Evolutionary conservation across 495 filamentous ascomycete genomes (phyloP), one percentile per base, ranked within the genome.

Genomic region (Aspergillus asperescens): DNA sequence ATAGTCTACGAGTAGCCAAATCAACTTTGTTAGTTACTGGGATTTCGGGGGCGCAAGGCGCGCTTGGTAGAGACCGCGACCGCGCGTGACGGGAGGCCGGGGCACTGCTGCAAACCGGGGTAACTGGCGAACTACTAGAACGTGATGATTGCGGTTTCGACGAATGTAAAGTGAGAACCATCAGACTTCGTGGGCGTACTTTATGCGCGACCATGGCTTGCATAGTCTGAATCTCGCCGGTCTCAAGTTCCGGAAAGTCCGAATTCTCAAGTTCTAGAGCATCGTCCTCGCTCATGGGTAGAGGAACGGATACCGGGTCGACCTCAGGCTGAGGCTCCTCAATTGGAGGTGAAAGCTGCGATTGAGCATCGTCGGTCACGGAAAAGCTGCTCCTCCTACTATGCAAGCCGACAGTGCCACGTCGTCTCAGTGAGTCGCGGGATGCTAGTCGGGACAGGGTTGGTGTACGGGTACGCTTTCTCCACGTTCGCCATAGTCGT

Each of bases 401-500:
- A 22, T 46, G 56, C 18, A 65, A 12, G 16, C 27, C 40, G 9
- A 49, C 32, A 38, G 64, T 65, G 15, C 57, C 54, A 32, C 71
- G 73, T 40, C 69, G 73, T 5, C 51, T 55, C 45, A 78, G 62
- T 0, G 76, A 78, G 48, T 78, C 75, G 42, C 72, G 60, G 4
- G 73, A 75, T 15, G 72, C 40, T 5, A 69, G 61, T 27, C 70
- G 63, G 9, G 72, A 67, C 15, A 74, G 42, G 16, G 61, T 71
- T 7, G 70, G 64, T 3, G 67, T 52, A 39, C 76, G 71, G 41
- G 87, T 79, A 52, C 83, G 83, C 70, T 95, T 94, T 63, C 91
- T 88, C 94, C 94, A 99, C 25, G 88, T 86, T 59, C 94, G 82
- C 94, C 94, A 99, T 25, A 97, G 69, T 28, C 92, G 76, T 12